Evolutionary conservation across 257 asterid genomes (phyloP).

Genomic region (Solanum paucissectum): DNA sequence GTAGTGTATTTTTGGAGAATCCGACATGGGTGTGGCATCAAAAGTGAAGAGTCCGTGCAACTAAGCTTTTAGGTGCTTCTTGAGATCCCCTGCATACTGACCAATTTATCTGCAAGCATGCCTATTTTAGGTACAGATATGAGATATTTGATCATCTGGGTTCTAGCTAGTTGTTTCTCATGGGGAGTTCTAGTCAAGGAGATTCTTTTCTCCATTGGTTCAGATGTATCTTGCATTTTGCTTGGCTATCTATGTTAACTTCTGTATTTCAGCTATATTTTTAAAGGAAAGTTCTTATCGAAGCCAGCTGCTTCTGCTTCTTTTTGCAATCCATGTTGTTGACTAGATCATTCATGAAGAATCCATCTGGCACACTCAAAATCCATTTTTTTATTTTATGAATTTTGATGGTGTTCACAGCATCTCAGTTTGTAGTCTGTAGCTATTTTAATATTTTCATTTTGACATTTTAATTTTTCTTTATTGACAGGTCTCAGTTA

Average conservation of each 20-base stretch:
- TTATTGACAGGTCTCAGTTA: constrained; percentile 43
- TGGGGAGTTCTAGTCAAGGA: background rate
- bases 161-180: background rate
- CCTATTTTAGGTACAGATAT: background rate
- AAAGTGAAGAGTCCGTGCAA: no score
- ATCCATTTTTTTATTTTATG: background rate
- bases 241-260: background rate
- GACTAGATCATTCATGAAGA: background rate
- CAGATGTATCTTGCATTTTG: background rate
- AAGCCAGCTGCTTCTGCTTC: background rate
- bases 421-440: background rate
- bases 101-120: background rate
- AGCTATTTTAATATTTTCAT: background rate
- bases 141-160: background rate
- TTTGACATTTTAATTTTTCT: constrained; percentile 8
- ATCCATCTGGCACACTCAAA: background rate
- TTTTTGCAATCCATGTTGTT: background rate
- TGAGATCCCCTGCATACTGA: background rate
- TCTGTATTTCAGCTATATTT: background rate
- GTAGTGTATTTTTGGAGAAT: no score
- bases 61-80: background rate
- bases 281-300: background rate
- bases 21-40: no score
- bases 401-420: background rate
- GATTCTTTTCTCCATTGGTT: background rate